phyloP scores from a whole-genome alignment of 305 asterid species.

The Plantago rigida region DNA sequence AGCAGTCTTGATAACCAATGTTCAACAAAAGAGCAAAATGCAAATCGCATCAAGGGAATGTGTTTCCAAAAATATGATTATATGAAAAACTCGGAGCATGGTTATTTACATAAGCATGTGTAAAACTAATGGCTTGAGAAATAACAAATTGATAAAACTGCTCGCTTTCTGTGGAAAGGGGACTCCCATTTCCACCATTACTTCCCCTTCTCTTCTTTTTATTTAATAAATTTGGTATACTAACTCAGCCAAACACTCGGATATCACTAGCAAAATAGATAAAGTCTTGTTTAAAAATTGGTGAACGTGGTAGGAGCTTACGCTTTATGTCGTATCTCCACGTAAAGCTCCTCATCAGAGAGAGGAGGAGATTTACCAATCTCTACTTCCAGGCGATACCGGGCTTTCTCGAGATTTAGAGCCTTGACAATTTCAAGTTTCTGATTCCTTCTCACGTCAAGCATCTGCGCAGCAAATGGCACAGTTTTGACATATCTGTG shows the following conservation, averaged over 20 bases:
- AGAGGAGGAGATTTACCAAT: conserved; percentile 96
- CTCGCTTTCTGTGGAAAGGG: too few relatives aligned
- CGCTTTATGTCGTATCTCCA: conserved; percentile 78
- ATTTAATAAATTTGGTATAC: too few relatives aligned
- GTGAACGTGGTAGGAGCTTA: conserved; percentile 29
- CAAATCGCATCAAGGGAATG: not conserved
- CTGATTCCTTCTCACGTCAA: conserved; percentile 72
- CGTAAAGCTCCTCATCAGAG: conserved; percentile 70
- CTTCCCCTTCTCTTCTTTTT: too few relatives aligned
- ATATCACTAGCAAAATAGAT: too few relatives aligned
- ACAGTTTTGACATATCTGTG: conserved; percentile 84
- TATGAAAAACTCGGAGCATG: not conserved
- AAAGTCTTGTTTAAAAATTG: not conserved
- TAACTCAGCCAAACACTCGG: too few relatives aligned
- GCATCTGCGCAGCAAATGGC: conserved; percentile 82
- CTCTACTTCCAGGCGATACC: conserved; percentile 82
- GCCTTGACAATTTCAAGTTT: conserved; percentile 78
- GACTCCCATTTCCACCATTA: too few relatives aligned
- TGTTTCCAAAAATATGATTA: conserved; percentile 2
- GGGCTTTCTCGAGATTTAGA: conserved; percentile 69
- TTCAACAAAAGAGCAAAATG: conserved; percentile 10
- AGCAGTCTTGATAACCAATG: conserved; percentile 8
- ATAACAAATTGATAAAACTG: too few relatives aligned
- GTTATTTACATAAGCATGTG: not conserved
- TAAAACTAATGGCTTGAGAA: too few relatives aligned